These are phyloP conservation scores for Conidiobolus coronatus DNA, from an alignment of 371 early-diverging fungal species.

Conservation along the genomic window DNA sequence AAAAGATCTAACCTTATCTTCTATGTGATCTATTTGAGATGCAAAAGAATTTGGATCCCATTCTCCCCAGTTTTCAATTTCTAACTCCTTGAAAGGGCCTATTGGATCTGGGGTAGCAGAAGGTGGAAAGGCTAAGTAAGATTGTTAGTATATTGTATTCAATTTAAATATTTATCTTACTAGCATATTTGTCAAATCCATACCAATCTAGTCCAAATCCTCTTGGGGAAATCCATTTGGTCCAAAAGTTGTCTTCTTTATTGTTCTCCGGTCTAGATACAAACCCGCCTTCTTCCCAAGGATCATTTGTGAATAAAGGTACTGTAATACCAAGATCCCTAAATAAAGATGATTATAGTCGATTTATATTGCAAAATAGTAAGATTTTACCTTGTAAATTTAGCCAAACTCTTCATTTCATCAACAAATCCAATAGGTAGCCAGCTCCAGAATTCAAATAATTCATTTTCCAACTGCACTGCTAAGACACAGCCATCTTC, in stretches of 20 bases:
- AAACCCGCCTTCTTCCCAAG: constrained; percentile 40
- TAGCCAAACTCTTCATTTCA: constrained; percentile 55
- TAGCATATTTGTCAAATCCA: constrained; percentile 58
- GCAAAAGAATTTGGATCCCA: constrained; percentile 36
- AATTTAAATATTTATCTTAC: constrained; percentile 11
- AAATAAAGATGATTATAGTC: background rate
- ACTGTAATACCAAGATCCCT: constrained; percentile 51
- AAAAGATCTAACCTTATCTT: constrained; percentile 41
- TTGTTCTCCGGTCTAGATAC: constrained; percentile 19
- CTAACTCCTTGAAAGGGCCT: constrained; percentile 19
- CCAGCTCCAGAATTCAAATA: constrained; percentile 31
- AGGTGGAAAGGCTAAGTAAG: constrained; percentile 26
- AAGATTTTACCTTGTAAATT: constrained; percentile 20
- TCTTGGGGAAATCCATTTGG: constrained; percentile 10
- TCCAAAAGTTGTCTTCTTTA: constrained; percentile 8
- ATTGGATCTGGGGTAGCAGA: constrained; percentile 29
- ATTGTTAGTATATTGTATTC: background rate
- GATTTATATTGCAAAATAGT: background rate
- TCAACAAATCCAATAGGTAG: constrained; percentile 56
- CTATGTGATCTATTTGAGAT: constrained; percentile 31
- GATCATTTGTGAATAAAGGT: constrained; percentile 66
- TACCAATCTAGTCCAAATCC: constrained; percentile 55
- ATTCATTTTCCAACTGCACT: constrained; percentile 65
- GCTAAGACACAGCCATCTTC: constrained; percentile 41
- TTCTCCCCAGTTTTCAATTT: constrained; percentile 22